These are phyloP conservation scores for Aspergillus bridgeri DNA, from an alignment of 495 filamentous ascomycete genomes.

Conservation along the genomic window DNA sequence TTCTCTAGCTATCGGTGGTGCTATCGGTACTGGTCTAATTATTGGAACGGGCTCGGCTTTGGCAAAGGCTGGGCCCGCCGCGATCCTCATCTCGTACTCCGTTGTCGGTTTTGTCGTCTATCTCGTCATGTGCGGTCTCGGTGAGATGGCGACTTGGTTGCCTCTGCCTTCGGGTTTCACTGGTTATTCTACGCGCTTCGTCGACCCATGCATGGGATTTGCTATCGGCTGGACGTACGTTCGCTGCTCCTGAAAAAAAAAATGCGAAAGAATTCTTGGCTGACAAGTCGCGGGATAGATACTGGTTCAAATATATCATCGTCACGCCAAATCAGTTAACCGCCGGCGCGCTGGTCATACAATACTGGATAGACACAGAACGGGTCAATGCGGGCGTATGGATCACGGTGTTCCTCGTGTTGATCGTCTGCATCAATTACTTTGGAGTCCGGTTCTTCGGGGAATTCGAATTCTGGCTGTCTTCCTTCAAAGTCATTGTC, in stretches of 20 bases:
- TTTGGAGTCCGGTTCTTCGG: slow-evolving; percentile 67
- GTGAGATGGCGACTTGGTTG: slow-evolving; percentile 68
- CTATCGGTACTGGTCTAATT: slow-evolving; percentile 73
- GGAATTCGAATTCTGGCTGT: slow-evolving; percentile 82
- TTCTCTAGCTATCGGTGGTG: slow-evolving; percentile 70
- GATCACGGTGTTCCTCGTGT: slow-evolving; percentile 52
- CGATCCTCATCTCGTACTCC: slow-evolving; percentile 67
- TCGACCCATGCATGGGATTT: slow-evolving; percentile 66
- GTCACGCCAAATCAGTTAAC: slow-evolving; percentile 79
- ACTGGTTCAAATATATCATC: slow-evolving; percentile 68
- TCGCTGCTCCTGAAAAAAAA: neutral
- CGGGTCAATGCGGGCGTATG: slow-evolving; percentile 48
- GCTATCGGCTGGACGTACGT: slow-evolving; percentile 58
- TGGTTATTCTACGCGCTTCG: slow-evolving; percentile 59
- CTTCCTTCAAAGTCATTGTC: slow-evolving; percentile 68
- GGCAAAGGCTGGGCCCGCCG: slow-evolving; percentile 58
- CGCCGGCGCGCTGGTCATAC: slow-evolving; percentile 72
- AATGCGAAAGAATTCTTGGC: neutral
- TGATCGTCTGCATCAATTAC: slow-evolving; percentile 54
- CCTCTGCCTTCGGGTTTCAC: slow-evolving; percentile 60
- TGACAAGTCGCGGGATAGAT: slow-evolving; percentile 23
- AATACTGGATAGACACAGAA: slow-evolving; percentile 58
- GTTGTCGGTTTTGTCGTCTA: slow-evolving; percentile 61
- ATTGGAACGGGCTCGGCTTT: slow-evolving; percentile 66
- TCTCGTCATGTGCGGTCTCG: slow-evolving; percentile 62